Evolutionary conservation across 2,329 filamentous ascomycete species (phyloP).

Genomic region (Madurella fahalii): DNA sequence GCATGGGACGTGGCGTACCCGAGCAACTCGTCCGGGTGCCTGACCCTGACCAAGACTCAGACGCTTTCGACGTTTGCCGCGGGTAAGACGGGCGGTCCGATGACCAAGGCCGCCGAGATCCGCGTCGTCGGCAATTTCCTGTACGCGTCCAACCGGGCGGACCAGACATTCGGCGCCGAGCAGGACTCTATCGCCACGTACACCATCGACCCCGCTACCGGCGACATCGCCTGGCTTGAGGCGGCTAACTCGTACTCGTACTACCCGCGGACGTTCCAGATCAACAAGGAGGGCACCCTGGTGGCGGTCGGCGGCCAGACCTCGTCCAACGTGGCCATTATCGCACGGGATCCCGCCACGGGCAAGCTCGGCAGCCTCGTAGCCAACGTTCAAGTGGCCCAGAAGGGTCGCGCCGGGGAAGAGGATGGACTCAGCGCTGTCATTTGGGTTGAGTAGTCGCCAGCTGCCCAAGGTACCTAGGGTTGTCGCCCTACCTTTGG

Average conservation of each 20-base stretch:
- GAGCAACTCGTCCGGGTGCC: conserved; percentile 32
- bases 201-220: conserved; percentile 41
- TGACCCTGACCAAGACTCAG: conserved; percentile 43
- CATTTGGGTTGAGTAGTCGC: conserved; percentile 42
- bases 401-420: conserved; percentile 37
- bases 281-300: conserved; percentile 56
- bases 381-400: conserved; percentile 38
- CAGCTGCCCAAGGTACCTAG: too few species aligned
- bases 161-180: conserved; percentile 50
- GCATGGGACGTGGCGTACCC: conserved; percentile 47
- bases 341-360: conserved; percentile 49
- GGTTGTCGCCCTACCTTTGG: too few species aligned
- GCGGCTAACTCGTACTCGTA: conserved; percentile 54
- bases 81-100: conserved; percentile 38
- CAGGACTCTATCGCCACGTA: conserved; percentile 56
- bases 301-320: conserved; percentile 62
- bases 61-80: conserved; percentile 44
- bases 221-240: conserved; percentile 49
- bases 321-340: conserved; percentile 54
- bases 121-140: conserved; percentile 51
- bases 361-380: conserved; percentile 51
- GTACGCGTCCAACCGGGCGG: conserved; percentile 59
- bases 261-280: conserved; percentile 59
- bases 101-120: conserved; percentile 54
- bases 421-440: conserved; percentile 48